These are phyloP conservation scores for Globisporangium camurandrum DNA, from an alignment of 352 stramenopile genomes.

Conservation along the genomic window DNA sequence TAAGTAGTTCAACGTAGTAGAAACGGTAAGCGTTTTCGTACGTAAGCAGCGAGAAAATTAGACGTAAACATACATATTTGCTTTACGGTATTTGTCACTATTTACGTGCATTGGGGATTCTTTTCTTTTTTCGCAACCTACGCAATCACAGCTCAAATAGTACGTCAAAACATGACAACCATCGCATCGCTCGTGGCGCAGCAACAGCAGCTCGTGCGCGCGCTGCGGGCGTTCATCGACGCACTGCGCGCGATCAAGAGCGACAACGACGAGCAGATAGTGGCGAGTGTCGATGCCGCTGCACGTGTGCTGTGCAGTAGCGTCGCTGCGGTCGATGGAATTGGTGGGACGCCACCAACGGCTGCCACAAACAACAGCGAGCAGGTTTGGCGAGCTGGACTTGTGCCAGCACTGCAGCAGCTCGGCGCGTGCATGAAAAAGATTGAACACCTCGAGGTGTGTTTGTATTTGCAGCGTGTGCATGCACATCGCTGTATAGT, in stretches of 20 bases:
- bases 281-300: slow-evolving; percentile 18
- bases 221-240: slow-evolving; percentile 60
- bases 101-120: background rate
- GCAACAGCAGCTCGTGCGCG: slow-evolving; percentile 47
- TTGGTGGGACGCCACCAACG: too few species aligned
- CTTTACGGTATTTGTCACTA: too few species aligned
- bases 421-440: slow-evolving; percentile 34
- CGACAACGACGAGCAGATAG: slow-evolving; percentile 13
- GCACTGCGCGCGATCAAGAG: slow-evolving; percentile 48
- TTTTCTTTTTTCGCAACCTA: background rate
- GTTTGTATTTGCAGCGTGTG: background rate
- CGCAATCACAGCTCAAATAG: too few species aligned
- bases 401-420: slow-evolving; percentile 35
- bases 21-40: too few species aligned
- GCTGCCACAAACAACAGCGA: too few species aligned
- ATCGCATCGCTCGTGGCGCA: slow-evolving; percentile 13
- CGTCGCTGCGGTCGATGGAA: background rate
- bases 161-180: background rate
- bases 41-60: too few species aligned
- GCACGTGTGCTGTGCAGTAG: slow-evolving; percentile 24
- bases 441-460: slow-evolving; percentile 6
- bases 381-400: slow-evolving; percentile 20
- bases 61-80: too few species aligned
- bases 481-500: background rate
- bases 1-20: too few species aligned